phyloP scores from a whole-genome alignment of 2,329 filamentous ascomycete genomes.

The Microsporum ferrugineum region DNA sequence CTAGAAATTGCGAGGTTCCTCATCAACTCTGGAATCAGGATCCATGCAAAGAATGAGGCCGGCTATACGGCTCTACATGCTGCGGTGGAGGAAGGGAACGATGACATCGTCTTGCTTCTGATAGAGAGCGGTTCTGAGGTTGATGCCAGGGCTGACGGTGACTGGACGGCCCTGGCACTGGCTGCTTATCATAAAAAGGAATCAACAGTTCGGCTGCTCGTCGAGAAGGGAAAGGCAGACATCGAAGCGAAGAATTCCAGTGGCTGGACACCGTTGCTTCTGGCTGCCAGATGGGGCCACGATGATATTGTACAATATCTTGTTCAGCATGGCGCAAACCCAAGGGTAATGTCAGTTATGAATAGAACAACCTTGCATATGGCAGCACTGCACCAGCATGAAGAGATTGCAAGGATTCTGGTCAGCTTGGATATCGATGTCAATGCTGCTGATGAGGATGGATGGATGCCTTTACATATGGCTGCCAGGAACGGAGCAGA shows the following conservation, averaged over 20 bases:
- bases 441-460: conserved; percentile 2
- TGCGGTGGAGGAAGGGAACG: conserved; percentile 15
- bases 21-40: background rate
- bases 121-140: conserved; percentile 15
- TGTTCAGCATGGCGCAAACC: conserved; percentile 23
- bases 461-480: conserved; percentile 6
- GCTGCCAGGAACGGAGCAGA: background rate
- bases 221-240: conserved; percentile 13
- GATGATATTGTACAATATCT: conserved; percentile 24
- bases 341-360: background rate
- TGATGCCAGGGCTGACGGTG: conserved; percentile 12
- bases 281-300: conserved; percentile 18
- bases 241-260: conserved; percentile 11
- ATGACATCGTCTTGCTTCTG: conserved; percentile 15
- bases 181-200: conserved; percentile 14
- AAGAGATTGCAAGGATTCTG: background rate
- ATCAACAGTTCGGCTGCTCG: conserved; percentile 12
- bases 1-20: background rate
- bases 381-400: background rate
- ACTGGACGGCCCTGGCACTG: conserved; percentile 14
- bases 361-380: background rate
- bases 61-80: conserved; percentile 2
- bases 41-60: background rate
- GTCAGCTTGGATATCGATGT: background rate
- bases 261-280: conserved; percentile 7